A percentile compares a stretch with the other conserved stretches of the same genome.
Conservation (phyloP, 768 basidiomycete genomes). For the Amylocystis lapponica region DNA sequence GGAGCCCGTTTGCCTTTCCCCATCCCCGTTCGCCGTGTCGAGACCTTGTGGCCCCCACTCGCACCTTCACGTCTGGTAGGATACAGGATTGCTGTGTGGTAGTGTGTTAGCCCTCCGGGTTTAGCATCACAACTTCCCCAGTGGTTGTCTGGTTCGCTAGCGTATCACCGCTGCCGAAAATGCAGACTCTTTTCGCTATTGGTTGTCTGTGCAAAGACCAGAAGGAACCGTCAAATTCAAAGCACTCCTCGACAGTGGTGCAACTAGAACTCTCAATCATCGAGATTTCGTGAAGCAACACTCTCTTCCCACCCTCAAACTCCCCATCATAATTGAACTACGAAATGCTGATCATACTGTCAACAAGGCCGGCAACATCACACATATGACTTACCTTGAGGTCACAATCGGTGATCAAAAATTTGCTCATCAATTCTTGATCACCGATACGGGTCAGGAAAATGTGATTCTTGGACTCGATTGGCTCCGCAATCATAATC, state of each 20-base stretch:
- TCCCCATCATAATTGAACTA: neutral
- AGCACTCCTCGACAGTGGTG: neutral
- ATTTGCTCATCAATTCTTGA: neutral
- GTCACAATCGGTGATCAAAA: constrained; percentile 1
- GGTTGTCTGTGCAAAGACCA: too few species aligned
- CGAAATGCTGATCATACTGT: constrained; percentile 1
- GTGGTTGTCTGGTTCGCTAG: too few species aligned
- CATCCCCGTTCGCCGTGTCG: too few species aligned
- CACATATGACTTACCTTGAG: neutral
- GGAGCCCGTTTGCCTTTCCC: too few species aligned
- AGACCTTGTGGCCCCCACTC: too few species aligned
- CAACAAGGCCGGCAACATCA: constrained; percentile 2
- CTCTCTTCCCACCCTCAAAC: neutral
- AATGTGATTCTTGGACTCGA: constrained; percentile 29
- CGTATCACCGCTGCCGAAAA: too few species aligned
- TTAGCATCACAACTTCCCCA: too few species aligned
- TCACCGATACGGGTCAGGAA: constrained; percentile 1
- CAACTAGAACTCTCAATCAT: neutral
- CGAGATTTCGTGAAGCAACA: neutral
- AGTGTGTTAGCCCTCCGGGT: too few species aligned
- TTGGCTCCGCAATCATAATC: constrained; percentile 31
- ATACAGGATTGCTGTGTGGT: too few species aligned
- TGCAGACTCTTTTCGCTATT: too few species aligned
- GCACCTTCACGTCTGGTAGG: too few species aligned
- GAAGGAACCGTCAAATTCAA: too few species aligned